A percentile compares a stretch with the other conserved stretches of the same genome.
Evolutionary conservation across 495 filamentous ascomycete species (phyloP).

Genomic region (Podospora didyma): DNA sequence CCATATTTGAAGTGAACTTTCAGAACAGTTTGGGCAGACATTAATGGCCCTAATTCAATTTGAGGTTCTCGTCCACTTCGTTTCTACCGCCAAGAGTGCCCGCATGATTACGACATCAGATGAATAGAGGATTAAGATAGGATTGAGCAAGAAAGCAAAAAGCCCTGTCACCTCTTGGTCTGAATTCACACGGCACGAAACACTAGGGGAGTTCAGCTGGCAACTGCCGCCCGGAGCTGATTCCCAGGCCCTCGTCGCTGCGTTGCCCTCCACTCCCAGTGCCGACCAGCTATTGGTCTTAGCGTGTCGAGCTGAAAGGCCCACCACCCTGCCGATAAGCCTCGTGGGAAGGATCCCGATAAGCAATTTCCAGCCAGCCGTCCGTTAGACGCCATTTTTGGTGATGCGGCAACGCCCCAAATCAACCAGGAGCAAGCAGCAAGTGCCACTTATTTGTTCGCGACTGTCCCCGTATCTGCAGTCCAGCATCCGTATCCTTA

Average conservation of each 20-base stretch:
- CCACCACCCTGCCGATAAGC: constrained; percentile 27
- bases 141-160: too few species aligned
- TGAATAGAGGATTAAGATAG: too few species aligned
- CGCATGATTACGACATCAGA: too few species aligned
- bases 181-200: too few species aligned
- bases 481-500: too few species aligned
- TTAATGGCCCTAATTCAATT: too few species aligned
- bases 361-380: constrained; percentile 30
- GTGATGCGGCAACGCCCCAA: constrained; percentile 10
- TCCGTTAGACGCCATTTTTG: constrained; percentile 15
- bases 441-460: background rate
- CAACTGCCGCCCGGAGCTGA: constrained; percentile 2
- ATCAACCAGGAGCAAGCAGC: background rate
- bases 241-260: background rate
- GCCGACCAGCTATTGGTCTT: background rate
- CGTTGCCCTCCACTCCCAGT: background rate
- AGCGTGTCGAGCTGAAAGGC: constrained; percentile 21
- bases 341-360: constrained; percentile 18
- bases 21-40: too few species aligned
- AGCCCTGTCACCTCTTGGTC: too few species aligned
- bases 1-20: too few species aligned
- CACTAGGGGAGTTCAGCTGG: background rate
- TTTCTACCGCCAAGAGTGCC: too few species aligned
- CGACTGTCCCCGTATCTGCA: too few species aligned
- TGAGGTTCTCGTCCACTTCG: too few species aligned